These are phyloP conservation scores for Tuber microsphaerosporum DNA, from an alignment of 495 filamentous ascomycete genomes.

Conservation along the genomic window DNA sequence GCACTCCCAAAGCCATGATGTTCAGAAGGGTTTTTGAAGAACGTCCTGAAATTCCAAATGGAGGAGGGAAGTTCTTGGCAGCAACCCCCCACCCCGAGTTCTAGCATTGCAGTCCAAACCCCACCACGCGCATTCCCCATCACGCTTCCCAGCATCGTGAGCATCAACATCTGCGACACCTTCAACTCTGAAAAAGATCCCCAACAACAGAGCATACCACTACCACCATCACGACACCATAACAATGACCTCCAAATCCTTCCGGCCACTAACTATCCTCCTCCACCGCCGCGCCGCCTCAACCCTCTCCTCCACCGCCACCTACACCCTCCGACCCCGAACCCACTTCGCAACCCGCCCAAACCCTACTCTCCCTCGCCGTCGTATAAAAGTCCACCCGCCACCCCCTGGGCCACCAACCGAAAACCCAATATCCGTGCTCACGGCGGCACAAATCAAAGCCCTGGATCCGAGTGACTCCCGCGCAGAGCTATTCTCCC, in stretches of 20 bases:
- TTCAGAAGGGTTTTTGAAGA: constrained; percentile 3
- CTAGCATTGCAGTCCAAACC: constrained; percentile 1
- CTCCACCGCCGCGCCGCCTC: constrained; percentile 41
- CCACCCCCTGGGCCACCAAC: constrained; percentile 42
- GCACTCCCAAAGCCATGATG: neutral
- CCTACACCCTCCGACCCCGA: constrained; percentile 6
- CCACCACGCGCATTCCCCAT: neutral
- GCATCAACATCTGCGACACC: neutral
- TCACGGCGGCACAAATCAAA: constrained; percentile 60
- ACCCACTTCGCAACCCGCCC: constrained; percentile 11
- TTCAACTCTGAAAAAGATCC: neutral
- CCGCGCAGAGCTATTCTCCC: constrained; percentile 71
- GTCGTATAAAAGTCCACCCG: constrained; percentile 34
- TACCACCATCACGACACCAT: constrained; percentile 4
- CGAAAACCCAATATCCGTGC: constrained; percentile 56
- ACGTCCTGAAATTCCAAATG: neutral
- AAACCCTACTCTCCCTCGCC: constrained; percentile 35
- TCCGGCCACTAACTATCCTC: constrained; percentile 3
- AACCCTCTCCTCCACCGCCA: constrained; percentile 41
- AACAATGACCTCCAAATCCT: constrained; percentile 7
- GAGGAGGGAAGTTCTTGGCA: constrained; percentile 18
- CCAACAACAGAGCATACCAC: neutral
- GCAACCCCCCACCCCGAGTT: constrained; percentile 6
- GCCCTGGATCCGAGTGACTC: constrained; percentile 76
- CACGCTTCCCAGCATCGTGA: neutral